Evolutionary conservation across 805 yeast species (phyloP).

Genomic region (Zygosaccharomyces siamensis): DNA sequence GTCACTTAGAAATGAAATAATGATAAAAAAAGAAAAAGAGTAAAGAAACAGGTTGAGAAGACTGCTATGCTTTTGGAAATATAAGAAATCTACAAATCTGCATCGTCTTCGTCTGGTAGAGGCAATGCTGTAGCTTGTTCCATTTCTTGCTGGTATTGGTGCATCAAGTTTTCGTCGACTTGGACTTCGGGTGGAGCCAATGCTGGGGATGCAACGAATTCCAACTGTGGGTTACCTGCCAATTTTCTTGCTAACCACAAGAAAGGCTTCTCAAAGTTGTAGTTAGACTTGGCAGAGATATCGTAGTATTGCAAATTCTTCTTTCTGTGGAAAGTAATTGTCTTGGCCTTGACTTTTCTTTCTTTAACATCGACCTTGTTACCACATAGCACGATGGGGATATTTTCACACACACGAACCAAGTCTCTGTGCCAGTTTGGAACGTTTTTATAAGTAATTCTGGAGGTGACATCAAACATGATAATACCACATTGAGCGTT

Average conservation of each 20-base stretch:
- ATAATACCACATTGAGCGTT: constrained; percentile 99
- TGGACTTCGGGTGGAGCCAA: constrained; percentile 99
- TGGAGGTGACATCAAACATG: constrained; percentile 99
- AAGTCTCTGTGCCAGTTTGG: constrained; percentile 99
- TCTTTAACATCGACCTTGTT: constrained; percentile 99
- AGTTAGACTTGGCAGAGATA: constrained; percentile 98
- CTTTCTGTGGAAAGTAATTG: constrained; percentile 99
- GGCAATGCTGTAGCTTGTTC: constrained; percentile 99
- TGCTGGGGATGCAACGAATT: constrained; percentile 98
- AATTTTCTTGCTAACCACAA: constrained; percentile 99
- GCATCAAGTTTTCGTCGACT: constrained; percentile 95
- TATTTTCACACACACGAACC: constrained; percentile 99
- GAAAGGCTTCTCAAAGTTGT: constrained; percentile 99
- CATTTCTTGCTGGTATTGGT: constrained; percentile 98
- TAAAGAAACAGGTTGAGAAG: neutral
- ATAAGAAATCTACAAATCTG: constrained; percentile 69
- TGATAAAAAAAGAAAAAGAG: neutral
- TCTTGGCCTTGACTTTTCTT: constrained; percentile 99
- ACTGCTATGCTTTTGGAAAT: constrained; percentile 1
- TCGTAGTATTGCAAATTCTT: constrained; percentile 99
- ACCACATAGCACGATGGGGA: constrained; percentile 98
- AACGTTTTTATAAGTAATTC: constrained; percentile 99
- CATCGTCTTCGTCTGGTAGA: constrained; percentile 99
- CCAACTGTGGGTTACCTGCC: constrained; percentile 96
- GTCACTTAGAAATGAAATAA: neutral